Evolutionary conservation across 2,329 filamentous ascomycete species (phyloP), one percentile per base, ranked within the genome.

Genomic region (Cyanodermella asteris): DNA sequence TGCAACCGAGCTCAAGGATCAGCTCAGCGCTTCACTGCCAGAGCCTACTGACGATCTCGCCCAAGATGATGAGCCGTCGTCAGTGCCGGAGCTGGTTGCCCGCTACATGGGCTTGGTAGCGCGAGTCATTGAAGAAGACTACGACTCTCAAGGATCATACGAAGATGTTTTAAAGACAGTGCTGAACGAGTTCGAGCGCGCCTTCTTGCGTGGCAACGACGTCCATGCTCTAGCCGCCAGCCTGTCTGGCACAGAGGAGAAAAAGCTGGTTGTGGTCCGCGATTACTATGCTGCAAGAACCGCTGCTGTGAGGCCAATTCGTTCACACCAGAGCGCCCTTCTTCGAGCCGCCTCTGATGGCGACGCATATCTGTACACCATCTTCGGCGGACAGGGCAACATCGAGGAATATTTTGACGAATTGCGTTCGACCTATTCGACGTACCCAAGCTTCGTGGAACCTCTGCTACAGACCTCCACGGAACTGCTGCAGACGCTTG

Each of bases 351-450:
- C 80, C 7, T 71, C 75, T 23, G 70, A 72, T 28, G 82, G 82
- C 27, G 72, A 68, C 39, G 33, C 29, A 4, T 16, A 23, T 16
- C 66, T 97, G 31, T 97, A 91, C 56, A 82, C 72, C 36, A 81
- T 97, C 33, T 91, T 94, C 38, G 87, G 87, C 31, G 87, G 87
- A 5, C 87, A 97, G 49, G 87, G 87, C 39, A 97, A 97, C 51
- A 94, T 97, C 35, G 84, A 97, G 52, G 90, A 97, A 54, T 97
- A 97, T 54, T 97, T 97, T 42, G 84, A 97, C 38, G 87, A 97
- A 56, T 65, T 97, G 33, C 72, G 87, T 28, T 75, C 91, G 47
- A 66, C 94, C 30, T 84, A 84, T 56, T 70, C 61, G 40, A 91
- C 82, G 31, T 97, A 97, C 53, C 73, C 77, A 8, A 75, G 75